Evolutionary conservation across 163 green algal species (phyloP).

Genomic region (Chlorella variabilis): DNA sequence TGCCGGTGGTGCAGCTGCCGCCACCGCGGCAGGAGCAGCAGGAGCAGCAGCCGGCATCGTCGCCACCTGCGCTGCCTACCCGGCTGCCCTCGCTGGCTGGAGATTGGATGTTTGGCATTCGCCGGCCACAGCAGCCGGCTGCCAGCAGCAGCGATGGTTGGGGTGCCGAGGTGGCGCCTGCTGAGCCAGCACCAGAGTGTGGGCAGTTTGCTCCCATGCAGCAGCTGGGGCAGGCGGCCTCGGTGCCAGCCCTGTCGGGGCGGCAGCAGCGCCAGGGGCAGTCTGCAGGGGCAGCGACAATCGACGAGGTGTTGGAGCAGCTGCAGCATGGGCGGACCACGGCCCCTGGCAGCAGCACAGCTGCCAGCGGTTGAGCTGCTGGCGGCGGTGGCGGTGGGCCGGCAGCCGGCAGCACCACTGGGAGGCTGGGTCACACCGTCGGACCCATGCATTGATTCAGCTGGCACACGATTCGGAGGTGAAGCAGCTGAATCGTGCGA

Average conservation of each 20-base stretch:
- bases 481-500: too few relatives aligned
- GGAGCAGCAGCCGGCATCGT: not conserved
- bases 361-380: too few relatives aligned
- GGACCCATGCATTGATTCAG: too few relatives aligned
- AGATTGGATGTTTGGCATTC: not conserved
- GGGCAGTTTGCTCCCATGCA: constrained; percentile 8
- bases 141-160: not conserved
- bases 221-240: not conserved
- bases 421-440: too few relatives aligned
- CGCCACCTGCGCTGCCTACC: not conserved
- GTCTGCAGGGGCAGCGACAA: not conserved
- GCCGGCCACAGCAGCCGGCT: not conserved
- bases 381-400: too few relatives aligned
- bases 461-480: too few relatives aligned
- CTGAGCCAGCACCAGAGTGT: not conserved
- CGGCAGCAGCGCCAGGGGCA: not conserved
- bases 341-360: too few relatives aligned
- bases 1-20: too few relatives aligned
- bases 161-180: not conserved
- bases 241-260: not conserved
- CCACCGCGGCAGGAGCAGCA: not conserved
- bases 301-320: constrained; percentile 19
- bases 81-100: not conserved
- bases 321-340: not conserved
- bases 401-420: too few relatives aligned